Conservation (phyloP, 352 stramenopile species). For the Phytophthora kernoviae region DNA sequence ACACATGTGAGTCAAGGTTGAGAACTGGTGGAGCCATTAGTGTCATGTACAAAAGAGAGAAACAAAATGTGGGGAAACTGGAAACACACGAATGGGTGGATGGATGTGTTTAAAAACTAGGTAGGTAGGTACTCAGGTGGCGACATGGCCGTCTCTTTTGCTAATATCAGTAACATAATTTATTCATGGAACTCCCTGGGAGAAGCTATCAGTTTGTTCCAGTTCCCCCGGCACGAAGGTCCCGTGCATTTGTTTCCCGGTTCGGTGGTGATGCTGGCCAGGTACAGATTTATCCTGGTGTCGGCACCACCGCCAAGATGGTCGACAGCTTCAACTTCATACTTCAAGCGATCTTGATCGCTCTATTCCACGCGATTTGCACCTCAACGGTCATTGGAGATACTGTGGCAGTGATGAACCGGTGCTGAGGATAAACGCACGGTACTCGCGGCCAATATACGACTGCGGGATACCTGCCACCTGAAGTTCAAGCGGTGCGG, state of each 20-base stretch:
- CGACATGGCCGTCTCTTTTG: slow-evolving; percentile 20
- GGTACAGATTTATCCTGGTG: neutral
- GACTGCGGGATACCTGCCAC: slow-evolving; percentile 44
- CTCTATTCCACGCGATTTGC: neutral
- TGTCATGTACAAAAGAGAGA: slow-evolving; percentile 24
- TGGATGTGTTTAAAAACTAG: slow-evolving; percentile 8
- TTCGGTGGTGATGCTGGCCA: neutral
- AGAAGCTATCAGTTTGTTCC: neutral
- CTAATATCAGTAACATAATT: slow-evolving; percentile 40
- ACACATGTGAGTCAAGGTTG: slow-evolving; percentile 47
- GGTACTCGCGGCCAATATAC: slow-evolving; percentile 68
- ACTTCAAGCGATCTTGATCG: slow-evolving; percentile 13
- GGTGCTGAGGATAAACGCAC: slow-evolving; percentile 44
- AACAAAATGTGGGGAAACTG: slow-evolving; percentile 1
- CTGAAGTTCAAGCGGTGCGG: slow-evolving; percentile 24
- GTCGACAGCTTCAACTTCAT: slow-evolving; percentile 8
- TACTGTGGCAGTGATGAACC: slow-evolving; percentile 44
- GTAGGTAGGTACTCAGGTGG: slow-evolving; percentile 7
- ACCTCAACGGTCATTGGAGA: slow-evolving; percentile 20
- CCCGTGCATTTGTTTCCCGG: neutral
- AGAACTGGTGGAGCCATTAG: neutral
- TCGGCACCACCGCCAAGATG: neutral
- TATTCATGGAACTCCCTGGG: slow-evolving; percentile 21
- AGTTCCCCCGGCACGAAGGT: neutral
- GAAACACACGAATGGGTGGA: too few relatives aligned